phyloP scores from a whole-genome alignment of 768 basidiomycete species.

The Tylopilus plumbeoviolaceoides region DNA sequence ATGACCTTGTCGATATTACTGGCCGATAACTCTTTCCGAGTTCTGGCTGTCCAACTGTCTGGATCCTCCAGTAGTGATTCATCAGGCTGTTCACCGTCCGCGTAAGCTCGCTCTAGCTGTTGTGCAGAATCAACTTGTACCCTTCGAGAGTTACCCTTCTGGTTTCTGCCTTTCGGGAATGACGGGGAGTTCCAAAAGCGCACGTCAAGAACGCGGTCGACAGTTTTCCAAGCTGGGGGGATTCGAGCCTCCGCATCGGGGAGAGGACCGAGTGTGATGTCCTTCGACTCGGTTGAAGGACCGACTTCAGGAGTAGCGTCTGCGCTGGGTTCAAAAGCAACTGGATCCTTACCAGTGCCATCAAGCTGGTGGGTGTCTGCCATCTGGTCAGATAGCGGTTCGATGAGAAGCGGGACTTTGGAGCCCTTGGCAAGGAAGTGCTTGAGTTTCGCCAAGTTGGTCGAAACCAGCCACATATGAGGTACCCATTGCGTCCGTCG shows the following conservation, averaged over 20 bases:
- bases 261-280: constrained; percentile 36
- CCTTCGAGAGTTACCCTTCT: constrained; percentile 23
- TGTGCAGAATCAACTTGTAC: constrained; percentile 30
- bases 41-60: constrained; percentile 44
- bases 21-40: constrained; percentile 41
- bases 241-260: constrained; percentile 73
- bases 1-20: constrained; percentile 59
- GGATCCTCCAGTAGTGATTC: constrained; percentile 51
- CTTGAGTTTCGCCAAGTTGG: constrained; percentile 62
- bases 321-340: constrained; percentile 41
- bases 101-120: constrained; percentile 39
- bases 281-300: constrained; percentile 26
- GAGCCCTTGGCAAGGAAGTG: constrained; percentile 72
- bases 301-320: constrained; percentile 35
- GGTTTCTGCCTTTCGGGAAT: constrained; percentile 9
- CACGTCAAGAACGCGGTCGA: constrained; percentile 90
- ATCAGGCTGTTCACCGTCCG: constrained; percentile 63
- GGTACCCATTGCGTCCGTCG: constrained; percentile 84
- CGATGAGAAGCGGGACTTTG: constrained; percentile 59
- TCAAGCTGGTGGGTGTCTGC: constrained; percentile 27
- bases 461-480: constrained; percentile 83
- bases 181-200: constrained; percentile 52
- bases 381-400: constrained; percentile 32
- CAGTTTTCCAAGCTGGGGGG: constrained; percentile 77
- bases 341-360: constrained; percentile 16